A percentile compares a stretch with the other conserved stretches of the same genome.
phyloP scores from a whole-genome alignment of 257 asterid genomes.

The Ilex asprella region DNA sequence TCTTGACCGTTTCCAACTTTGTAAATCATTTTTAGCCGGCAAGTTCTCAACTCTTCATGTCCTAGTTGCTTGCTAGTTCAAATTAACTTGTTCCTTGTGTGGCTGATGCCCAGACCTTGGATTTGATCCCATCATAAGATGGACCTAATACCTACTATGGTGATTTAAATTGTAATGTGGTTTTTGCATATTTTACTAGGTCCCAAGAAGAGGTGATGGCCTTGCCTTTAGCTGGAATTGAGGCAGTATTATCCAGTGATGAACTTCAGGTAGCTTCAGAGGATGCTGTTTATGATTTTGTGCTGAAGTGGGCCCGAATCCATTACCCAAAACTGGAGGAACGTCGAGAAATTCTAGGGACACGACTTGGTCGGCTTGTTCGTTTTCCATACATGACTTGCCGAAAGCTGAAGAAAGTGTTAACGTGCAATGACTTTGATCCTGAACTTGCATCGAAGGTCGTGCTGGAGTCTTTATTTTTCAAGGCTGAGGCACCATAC shows the following conservation, averaged over 20 bases:
- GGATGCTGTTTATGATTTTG: conserved; percentile 72
- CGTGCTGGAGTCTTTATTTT: conserved; percentile 75
- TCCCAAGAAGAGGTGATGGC: conserved; percentile 59
- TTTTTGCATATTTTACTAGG: conserved; percentile 28
- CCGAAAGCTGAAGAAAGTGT: conserved; percentile 69
- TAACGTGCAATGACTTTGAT: conserved; percentile 57
- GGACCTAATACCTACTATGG: too few relatives aligned
- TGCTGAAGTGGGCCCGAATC: conserved; percentile 66
- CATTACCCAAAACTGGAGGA: conserved; percentile 61
- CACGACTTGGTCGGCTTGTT: conserved; percentile 48
- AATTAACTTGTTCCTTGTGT: too few relatives aligned
- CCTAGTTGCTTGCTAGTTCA: too few relatives aligned
- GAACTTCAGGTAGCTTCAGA: conserved; percentile 77
- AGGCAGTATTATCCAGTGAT: conserved; percentile 67
- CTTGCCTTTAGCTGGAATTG: conserved; percentile 71
- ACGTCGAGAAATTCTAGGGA: conserved; percentile 50
- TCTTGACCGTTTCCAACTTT: too few relatives aligned
- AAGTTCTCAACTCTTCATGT: too few relatives aligned
- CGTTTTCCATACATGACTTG: conserved; percentile 88
- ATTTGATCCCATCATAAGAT: too few relatives aligned
- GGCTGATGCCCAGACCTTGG: too few relatives aligned
- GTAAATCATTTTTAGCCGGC: too few relatives aligned
- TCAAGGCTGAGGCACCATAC: conserved; percentile 66
- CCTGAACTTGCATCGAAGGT: conserved; percentile 49
- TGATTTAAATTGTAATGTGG: too few relatives aligned